Evolutionary conservation across 148 eudicot genomes (phyloP).

Genomic region (Suaeda aralocaspica): DNA sequence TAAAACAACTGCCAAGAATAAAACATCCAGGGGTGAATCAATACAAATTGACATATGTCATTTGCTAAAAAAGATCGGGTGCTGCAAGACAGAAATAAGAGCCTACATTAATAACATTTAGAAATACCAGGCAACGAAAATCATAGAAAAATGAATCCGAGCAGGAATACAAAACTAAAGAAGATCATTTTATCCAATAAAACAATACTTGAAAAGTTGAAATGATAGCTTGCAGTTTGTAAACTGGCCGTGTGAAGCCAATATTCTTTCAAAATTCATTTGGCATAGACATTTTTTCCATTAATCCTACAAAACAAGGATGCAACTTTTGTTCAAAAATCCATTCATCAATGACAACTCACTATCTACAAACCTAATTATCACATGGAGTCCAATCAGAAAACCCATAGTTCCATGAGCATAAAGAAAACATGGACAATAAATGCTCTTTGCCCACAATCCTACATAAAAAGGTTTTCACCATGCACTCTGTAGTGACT

Average conservation of each 20-base stretch:
- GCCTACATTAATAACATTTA: too few relatives aligned
- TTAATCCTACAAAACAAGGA: neutral
- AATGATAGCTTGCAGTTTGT: neutral
- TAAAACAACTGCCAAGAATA: constrained; percentile 55
- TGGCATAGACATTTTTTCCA: too few relatives aligned
- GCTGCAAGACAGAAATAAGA: neutral
- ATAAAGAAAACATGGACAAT: neutral
- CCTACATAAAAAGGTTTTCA: neutral
- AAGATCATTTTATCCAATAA: too few relatives aligned
- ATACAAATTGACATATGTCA: constrained; percentile 1
- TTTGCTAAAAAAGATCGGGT: constrained; percentile 3
- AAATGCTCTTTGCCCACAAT: neutral
- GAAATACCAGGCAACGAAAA: too few relatives aligned
- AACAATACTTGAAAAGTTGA: neutral
- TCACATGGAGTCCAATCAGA: neutral
- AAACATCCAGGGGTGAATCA: constrained; percentile 6
- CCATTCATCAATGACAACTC: neutral
- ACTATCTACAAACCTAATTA: neutral
- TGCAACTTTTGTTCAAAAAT: neutral
- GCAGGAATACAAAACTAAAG: too few relatives aligned
- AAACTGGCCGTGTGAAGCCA: too few relatives aligned
- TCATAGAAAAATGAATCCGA: too few relatives aligned
- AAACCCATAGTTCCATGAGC: neutral
- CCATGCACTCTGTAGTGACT: neutral
- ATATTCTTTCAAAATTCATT: too few relatives aligned